Percentiles rank a stretch among this genome's conserved stretches.
These are phyloP conservation scores for Bacidia gigantensis DNA, from an alignment of 495 filamentous ascomycete genomes.

Conservation along the genomic window DNA sequence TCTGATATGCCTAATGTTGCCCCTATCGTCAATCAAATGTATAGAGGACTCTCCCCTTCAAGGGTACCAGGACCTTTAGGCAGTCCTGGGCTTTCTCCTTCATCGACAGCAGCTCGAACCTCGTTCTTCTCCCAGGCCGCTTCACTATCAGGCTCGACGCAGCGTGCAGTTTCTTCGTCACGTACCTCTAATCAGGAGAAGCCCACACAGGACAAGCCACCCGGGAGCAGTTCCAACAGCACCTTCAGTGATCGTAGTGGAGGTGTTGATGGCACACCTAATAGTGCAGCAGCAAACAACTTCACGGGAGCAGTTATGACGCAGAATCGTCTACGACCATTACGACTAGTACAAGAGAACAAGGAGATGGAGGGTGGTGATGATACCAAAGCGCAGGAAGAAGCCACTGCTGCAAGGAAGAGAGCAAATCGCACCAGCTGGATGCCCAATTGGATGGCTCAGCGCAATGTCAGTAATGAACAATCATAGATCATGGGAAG, in stretches of 20 bases:
- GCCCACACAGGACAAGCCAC: neutral
- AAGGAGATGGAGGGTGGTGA: constrained; percentile 21
- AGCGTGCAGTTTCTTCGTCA: constrained; percentile 37
- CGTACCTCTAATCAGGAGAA: constrained; percentile 19
- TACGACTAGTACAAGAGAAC: constrained; percentile 71
- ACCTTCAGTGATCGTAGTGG: constrained; percentile 44
- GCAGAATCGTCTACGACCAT: constrained; percentile 67
- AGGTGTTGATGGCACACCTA: constrained; percentile 41
- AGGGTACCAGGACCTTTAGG: constrained; percentile 40
- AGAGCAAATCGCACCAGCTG: constrained; percentile 48
- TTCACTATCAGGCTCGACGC: constrained; percentile 28
- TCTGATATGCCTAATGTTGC: constrained; percentile 57
- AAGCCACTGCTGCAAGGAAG: constrained; percentile 36
- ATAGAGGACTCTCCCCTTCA: constrained; percentile 44
- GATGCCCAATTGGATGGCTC: constrained; percentile 28
- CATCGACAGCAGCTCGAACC: constrained; percentile 31
- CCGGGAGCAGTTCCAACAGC: constrained; percentile 43
- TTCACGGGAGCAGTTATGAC: constrained; percentile 47
- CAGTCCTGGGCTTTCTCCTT: constrained; percentile 24
- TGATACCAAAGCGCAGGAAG: constrained; percentile 24
- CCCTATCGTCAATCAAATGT: constrained; percentile 71
- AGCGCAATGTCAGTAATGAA: constrained; percentile 2
- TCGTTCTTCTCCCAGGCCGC: constrained; percentile 34
- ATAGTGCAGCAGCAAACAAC: constrained; percentile 33
- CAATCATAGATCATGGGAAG: neutral